Evolutionary conservation across 2,329 filamentous ascomycete genomes (phyloP).

Genomic region (Fusarium robinianum): DNA sequence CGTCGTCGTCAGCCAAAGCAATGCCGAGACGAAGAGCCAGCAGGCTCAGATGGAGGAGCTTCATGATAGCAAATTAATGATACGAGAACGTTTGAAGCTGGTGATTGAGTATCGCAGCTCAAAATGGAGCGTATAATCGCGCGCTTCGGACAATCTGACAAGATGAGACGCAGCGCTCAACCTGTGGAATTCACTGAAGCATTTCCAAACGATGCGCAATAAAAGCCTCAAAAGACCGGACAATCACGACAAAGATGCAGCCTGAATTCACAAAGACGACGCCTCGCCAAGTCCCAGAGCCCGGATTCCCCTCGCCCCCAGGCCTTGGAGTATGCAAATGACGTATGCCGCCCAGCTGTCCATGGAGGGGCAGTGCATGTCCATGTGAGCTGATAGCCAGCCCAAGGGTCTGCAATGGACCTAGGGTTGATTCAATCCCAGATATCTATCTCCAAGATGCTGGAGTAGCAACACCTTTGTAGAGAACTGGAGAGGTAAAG

Average conservation of each 20-base stretch:
- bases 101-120: neutral
- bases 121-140: no score
- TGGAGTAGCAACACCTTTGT: neutral
- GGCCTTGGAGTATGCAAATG: conserved; percentile 31
- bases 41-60: conserved; percentile 10
- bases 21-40: conserved; percentile 15
- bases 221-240: conserved; percentile 2
- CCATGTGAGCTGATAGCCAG: conserved; percentile 14
- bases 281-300: conserved; percentile 22
- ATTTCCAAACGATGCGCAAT: neutral
- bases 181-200: neutral
- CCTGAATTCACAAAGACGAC: no score
- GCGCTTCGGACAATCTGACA: conserved; percentile 3
- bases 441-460: neutral
- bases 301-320: conserved; percentile 12
- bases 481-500: neutral
- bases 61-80: conserved; percentile 21
- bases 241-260: conserved; percentile 3
- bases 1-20: conserved; percentile 10
- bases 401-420: conserved; percentile 20
- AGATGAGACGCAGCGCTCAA: conserved; percentile 2
- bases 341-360: conserved; percentile 21
- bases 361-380: conserved; percentile 26
- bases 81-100: conserved; percentile 1
- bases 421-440: neutral